These are phyloP conservation scores for Microstroma glucosiphilum DNA, from an alignment of 1,284 basidiomycete genomes.

Conservation along the genomic window DNA sequence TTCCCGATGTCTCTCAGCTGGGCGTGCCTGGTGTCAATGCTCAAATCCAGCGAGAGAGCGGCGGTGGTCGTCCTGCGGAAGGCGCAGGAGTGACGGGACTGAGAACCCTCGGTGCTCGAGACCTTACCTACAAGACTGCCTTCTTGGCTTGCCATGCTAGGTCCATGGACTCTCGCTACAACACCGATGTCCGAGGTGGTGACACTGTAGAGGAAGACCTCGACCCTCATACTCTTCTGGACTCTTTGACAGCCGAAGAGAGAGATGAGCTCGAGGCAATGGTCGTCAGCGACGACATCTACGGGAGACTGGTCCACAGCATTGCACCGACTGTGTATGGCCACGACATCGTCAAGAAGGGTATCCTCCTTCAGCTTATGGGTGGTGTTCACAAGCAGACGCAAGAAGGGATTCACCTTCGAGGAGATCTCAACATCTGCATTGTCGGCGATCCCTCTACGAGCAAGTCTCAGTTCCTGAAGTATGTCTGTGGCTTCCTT, in stretches of 20 bases:
- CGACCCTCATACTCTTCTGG: slow-evolving; percentile 72
- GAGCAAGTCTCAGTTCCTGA: slow-evolving; percentile 95
- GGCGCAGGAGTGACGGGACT: slow-evolving; percentile 87
- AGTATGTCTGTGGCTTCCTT: slow-evolving; percentile 98
- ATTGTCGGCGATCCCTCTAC: slow-evolving; percentile 96
- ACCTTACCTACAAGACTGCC: slow-evolving; percentile 96
- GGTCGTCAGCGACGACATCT: slow-evolving; percentile 90
- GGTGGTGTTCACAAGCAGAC: slow-evolving; percentile 99
- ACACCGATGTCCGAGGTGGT: slow-evolving; percentile 57
- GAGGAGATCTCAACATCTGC: slow-evolving; percentile 97
- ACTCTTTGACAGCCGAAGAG: slow-evolving; percentile 84
- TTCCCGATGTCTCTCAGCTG: slow-evolving; percentile 94
- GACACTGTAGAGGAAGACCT: slow-evolving; percentile 76
- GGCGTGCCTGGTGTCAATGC: slow-evolving; percentile 91
- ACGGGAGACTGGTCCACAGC: slow-evolving; percentile 82
- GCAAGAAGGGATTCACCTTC: slow-evolving; percentile 86
- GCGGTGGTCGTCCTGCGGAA: slow-evolving; percentile 59
- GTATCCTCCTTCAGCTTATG: slow-evolving; percentile 93
- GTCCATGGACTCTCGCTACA: slow-evolving; percentile 65
- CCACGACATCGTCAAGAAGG: slow-evolving; percentile 53
- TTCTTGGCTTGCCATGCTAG: slow-evolving; percentile 98
- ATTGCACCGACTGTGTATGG: slow-evolving; percentile 97
- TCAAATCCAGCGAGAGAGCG: slow-evolving; percentile 79
- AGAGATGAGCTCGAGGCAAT: slow-evolving; percentile 88
- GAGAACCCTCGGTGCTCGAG: slow-evolving; percentile 87